Evolutionary conservation across 106 monocot genomes (phyloP).

Genomic region (Dendrobium nobile): DNA sequence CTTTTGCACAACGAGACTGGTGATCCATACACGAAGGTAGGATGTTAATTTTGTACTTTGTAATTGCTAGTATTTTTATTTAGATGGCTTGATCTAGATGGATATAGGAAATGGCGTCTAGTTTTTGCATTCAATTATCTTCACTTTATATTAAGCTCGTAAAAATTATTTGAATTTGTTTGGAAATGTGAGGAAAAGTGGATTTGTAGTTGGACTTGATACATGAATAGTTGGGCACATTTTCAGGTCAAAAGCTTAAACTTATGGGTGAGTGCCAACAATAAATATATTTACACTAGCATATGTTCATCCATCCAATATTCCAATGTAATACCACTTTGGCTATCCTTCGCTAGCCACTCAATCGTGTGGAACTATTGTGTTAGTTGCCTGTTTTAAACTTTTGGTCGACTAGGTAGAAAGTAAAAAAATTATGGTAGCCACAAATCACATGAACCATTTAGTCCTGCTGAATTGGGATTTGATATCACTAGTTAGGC

Average conservation of each 20-base stretch:
- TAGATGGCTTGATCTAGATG: not conserved
- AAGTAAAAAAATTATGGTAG: not conserved
- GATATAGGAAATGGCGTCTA: not conserved
- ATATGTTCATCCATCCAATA: too few species aligned
- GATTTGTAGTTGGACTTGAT: not conserved
- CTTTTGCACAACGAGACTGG: constrained; percentile 82
- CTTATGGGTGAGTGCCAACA: too few species aligned
- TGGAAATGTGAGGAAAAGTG: not conserved
- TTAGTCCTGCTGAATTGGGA: not conserved
- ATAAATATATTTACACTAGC: too few species aligned
- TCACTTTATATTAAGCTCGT: not conserved
- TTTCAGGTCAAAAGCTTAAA: too few species aligned
- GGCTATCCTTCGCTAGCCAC: too few species aligned
- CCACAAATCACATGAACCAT: not conserved
- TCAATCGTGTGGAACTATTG: too few species aligned
- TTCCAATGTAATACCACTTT: too few species aligned
- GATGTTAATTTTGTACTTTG: not conserved
- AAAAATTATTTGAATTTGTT: not conserved
- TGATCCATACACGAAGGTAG: constrained; percentile 89
- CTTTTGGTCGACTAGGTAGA: not conserved
- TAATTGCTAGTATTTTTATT: not conserved
- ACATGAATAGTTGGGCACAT: not conserved
- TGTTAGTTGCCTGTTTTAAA: too few species aligned
- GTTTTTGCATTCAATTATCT: not conserved
- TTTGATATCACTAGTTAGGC: not conserved